Evolutionary conservation across 1,284 basidiomycete genomes (phyloP), one percentile per base, ranked within the genome.

Genomic region (Ceratobasidium sp.): DNA sequence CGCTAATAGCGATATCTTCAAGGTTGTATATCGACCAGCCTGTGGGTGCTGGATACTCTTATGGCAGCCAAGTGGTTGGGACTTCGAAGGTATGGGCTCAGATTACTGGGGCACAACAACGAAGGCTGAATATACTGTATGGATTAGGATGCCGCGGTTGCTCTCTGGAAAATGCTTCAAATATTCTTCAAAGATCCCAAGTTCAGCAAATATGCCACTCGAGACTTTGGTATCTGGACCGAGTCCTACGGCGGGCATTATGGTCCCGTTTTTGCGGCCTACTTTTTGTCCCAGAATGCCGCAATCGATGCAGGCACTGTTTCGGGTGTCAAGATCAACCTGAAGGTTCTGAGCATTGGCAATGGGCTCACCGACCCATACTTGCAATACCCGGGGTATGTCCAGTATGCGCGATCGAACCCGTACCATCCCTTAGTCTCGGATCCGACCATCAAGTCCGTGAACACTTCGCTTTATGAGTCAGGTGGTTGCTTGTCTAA

Each of bases 11-110:
- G 44, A 2, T 10, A 8, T 33, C n/a, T 59, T 14, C 1, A 71
- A 92, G 90, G 83, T 90, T 94, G 62, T 30, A 93, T 81, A 90
- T 94, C 69, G 92, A 93, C 82, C 92, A 94, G 83, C 93, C 92
- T 1, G 90, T 92, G 71, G 90, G 90, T 0, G 89, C 90, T 6
- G 91, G 91, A 2, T 92, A 92, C 82, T 92, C 90, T 2, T 89
- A 88, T 77, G 91, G 91, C 4, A 87, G 83, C 0, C 87, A 89
- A 77, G 86, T 87, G 0, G 87, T 87, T 30, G 66, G 66, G 12
- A 50, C 66, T 48, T 68, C 66, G 20, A n/a, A 71, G 68, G 68
- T 71, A 44, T 59, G 68, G 57, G 5, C n/a, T 66, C 16, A 41
- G n/a, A 18, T 10, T 23, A 48, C 30, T 59, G 38, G 4, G 33